Evolutionary conservation across 495 filamentous ascomycete genomes (phyloP), one percentile per base, ranked within the genome.

Genomic region (Aspergillus bridgeri): DNA sequence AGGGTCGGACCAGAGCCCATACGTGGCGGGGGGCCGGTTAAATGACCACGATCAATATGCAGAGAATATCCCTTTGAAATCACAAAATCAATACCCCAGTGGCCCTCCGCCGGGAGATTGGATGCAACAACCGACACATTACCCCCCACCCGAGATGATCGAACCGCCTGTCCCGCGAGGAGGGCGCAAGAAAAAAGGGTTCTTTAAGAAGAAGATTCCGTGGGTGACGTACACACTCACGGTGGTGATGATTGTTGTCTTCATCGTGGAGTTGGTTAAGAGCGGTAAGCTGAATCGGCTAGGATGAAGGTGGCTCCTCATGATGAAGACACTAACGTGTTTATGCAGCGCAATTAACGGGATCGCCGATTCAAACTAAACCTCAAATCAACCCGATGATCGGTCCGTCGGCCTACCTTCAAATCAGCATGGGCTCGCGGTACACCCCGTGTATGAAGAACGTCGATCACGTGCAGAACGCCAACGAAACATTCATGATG

Each of bases 331-430:
- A 51, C 58, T 67, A 60, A 71, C 51, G 43, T 3, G 17, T 45
- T 38, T 42, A 42, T 58, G n/a, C 51, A 74, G 59, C 60, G 33
- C 70, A 74, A 69, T 75, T 77, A 42, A 79, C 71, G 11, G 69
- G 68, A 51, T 85, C 85, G 2, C 91, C 92, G 11, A 97, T 98
- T 64, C 83, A 88, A 71, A 96, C 85, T 23, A 78, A 93, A 24
- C 95, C 94, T 5, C 75, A 76, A 11, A 92, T 98, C 76, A 98
- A 98, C 70, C 89, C 89, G 46, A 96, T 98, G 90, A 95, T 98
- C 66, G 94, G 94, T 0, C 94, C 94, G 3, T 95, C 92, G 3
- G 81, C 88, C 4, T 90, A 89, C 61, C 82, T 98, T 25, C 85
- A 94, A 60, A 96, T 98, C 71, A 95, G 94, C 67, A 96, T 98